Evolutionary conservation across 176 grass and related monocot species (phyloP).

Genomic region (Sorghum bicolor): DNA sequence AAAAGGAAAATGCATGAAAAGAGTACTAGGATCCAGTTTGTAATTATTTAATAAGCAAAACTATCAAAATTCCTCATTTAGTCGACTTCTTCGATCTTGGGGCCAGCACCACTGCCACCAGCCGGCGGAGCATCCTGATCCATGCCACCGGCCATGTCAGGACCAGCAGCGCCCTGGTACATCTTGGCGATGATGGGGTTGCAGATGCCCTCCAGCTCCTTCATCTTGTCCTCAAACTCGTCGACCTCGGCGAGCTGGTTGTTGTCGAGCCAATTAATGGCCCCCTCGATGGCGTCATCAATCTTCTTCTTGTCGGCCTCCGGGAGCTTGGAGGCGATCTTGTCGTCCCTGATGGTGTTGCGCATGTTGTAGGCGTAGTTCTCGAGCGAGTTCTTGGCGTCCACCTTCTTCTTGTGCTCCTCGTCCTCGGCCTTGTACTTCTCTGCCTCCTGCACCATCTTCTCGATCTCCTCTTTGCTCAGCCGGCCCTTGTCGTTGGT

Average conservation of each 20-base stretch:
- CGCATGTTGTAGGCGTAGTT: conserved; percentile 96
- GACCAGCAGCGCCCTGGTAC: conserved; percentile 72
- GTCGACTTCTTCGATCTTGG: conserved; percentile 93
- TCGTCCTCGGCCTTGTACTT: conserved; percentile 67
- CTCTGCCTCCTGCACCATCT: conserved; percentile 68
- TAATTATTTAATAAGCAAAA: conserved; percentile 25
- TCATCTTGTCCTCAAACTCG: conserved; percentile 55
- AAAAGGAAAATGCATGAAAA: background rate
- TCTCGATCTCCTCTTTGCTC: conserved; percentile 73
- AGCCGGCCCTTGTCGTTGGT: conserved; percentile 62
- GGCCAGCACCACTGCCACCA: conserved; percentile 63
- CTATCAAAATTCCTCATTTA: conserved; percentile 33
- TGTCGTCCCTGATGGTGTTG: conserved; percentile 78
- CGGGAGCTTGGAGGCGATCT: conserved; percentile 64
- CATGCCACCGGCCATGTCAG: conserved; percentile 63
- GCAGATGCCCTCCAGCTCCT: conserved; percentile 80
- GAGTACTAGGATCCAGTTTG: background rate
- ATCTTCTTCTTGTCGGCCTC: background rate
- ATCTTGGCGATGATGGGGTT: conserved; percentile 96
- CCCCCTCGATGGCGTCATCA: background rate
- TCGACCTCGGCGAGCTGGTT: background rate
- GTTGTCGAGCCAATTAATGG: background rate
- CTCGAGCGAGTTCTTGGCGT: conserved; percentile 75
- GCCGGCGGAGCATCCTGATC: conserved; percentile 57
- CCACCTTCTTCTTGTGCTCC: conserved; percentile 77